Evolutionary conservation across 2,329 filamentous ascomycete species (phyloP).

Genomic region (Cladosporium sp.): DNA sequence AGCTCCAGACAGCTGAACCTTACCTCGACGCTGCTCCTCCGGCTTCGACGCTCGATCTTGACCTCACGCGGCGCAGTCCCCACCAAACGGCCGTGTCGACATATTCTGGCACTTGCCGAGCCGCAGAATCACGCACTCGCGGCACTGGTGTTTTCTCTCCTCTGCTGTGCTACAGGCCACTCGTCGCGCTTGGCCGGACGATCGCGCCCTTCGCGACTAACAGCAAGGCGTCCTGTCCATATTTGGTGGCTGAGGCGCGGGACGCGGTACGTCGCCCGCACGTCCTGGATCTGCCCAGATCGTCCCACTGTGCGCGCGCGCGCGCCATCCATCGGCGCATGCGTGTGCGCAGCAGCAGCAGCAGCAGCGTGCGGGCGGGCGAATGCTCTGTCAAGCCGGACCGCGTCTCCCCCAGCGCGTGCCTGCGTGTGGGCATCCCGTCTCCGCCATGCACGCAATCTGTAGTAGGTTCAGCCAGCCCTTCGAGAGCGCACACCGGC

Average conservation of each 20-base stretch:
- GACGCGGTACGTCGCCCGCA: not conserved
- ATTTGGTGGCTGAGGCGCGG: not conserved
- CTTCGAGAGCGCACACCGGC: constrained; percentile 5
- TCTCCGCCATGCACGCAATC: constrained; percentile 7
- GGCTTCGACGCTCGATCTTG: not conserved
- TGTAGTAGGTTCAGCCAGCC: constrained; percentile 3
- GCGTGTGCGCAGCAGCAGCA: not conserved
- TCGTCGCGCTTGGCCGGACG: not conserved
- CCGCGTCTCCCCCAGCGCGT: constrained; percentile 4
- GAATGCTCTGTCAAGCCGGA: not conserved
- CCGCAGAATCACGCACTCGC: not conserved
- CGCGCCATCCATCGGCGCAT: not conserved
- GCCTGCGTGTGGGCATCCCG: constrained; percentile 2
- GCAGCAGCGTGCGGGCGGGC: not conserved
- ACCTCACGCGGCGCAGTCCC: too few relatives aligned
- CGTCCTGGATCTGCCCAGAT: constrained; percentile 2
- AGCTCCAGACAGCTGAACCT: constrained; percentile 1
- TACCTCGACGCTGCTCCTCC: not conserved
- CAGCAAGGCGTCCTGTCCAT: not conserved
- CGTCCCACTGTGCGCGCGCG: not conserved
- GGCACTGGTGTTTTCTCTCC: too few relatives aligned
- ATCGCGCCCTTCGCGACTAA: not conserved
- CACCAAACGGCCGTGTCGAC: too few relatives aligned
- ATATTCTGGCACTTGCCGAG: constrained; percentile 1
- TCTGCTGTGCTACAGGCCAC: too few relatives aligned